Base-by-base conservation (phyloP, 1,284 basidiomycete genomes). In the Bondarzewia mesenterica region DNA sequence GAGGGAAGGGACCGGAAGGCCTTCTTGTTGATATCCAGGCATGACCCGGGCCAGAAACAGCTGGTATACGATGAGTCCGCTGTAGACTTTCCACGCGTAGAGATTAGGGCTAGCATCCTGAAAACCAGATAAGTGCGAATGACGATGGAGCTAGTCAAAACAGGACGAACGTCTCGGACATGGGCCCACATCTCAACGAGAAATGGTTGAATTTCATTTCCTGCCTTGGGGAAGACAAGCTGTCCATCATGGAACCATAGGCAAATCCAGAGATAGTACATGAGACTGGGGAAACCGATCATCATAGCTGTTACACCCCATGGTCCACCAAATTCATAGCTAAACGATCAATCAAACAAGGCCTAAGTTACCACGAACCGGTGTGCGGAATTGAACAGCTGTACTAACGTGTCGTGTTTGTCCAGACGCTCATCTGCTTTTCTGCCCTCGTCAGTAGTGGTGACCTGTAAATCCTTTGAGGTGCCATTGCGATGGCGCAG, bases 251-350 rank as follows among this genome's bases (percentile, higher is more conserved):
- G 94, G 68, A 93, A 96, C 81, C 89, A 93, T 36, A 98, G 77
- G 62, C 96, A 99, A 57, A 93, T 92, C 91, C 93, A 98, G 57
- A 99, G 81, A 71, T 99, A 99, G 70, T 98, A 98, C 94, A 93
- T 92, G 54, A 91, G 75, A 35, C 84, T 66, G 0, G 95, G 95
- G 67, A 99, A 99, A 46, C 89, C 83, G 25, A 85, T 75, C 89
- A 99, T 99, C 74, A 99, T 98, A 25, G 87, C 88, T 8, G 83
- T 69, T 38, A 94, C 92, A 42, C 96, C 95, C 68, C 77, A 74
- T 39, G 95, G 94, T 7, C 95, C 95, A 56, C 95, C 96, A 60
- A 99, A 99, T 68, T 99, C 94, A 70, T 89, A 96, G 36, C 88
- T 91, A 44, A 42, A 38, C 49, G 44, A n/a, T 45, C 10, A 40